Percentiles rank a stretch among this genome's conserved stretches.
Conservation (phyloP, 1,284 basidiomycete genomes). For the Schizophyllum amplum region DNA sequence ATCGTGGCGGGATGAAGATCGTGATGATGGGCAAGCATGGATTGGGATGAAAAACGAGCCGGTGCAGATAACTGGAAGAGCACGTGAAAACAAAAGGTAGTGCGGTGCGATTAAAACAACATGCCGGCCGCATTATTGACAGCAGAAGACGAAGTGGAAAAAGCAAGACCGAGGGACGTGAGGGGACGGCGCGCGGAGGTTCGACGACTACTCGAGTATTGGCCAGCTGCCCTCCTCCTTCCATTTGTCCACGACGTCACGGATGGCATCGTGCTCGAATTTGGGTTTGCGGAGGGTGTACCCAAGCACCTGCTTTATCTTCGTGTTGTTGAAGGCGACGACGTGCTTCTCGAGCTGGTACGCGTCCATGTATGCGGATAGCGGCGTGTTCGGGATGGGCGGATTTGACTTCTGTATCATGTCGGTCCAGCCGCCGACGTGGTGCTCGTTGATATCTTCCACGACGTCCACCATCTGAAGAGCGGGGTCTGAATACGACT, state of each 20-base stretch:
- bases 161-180: not conserved
- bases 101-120: not conserved
- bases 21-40: not conserved
- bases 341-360: slow-evolving; percentile 61
- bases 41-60: not conserved
- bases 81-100: not conserved
- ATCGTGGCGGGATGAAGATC: not conserved
- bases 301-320: slow-evolving; percentile 68
- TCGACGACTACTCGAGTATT: slow-evolving; percentile 19
- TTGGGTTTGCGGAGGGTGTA: slow-evolving; percentile 60
- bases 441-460: slow-evolving; percentile 85
- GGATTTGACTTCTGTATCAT: slow-evolving; percentile 74
- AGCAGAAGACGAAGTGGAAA: not conserved
- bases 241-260: slow-evolving; percentile 74
- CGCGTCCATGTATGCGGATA: slow-evolving; percentile 79
- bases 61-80: not conserved
- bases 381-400: slow-evolving; percentile 66
- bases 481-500: slow-evolving; percentile 12
- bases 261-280: slow-evolving; percentile 57
- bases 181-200: not conserved
- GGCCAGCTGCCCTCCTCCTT: slow-evolving; percentile 73
- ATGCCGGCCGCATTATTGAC: too few species aligned
- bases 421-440: slow-evolving; percentile 78
- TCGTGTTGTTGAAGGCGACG: slow-evolving; percentile 57
- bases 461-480: slow-evolving; percentile 53